A percentile compares a stretch with the other conserved stretches of the same genome.
Conservation (phyloP, 1,139 yeast genomes). For the Entelexis sorbosivorans region DNA sequence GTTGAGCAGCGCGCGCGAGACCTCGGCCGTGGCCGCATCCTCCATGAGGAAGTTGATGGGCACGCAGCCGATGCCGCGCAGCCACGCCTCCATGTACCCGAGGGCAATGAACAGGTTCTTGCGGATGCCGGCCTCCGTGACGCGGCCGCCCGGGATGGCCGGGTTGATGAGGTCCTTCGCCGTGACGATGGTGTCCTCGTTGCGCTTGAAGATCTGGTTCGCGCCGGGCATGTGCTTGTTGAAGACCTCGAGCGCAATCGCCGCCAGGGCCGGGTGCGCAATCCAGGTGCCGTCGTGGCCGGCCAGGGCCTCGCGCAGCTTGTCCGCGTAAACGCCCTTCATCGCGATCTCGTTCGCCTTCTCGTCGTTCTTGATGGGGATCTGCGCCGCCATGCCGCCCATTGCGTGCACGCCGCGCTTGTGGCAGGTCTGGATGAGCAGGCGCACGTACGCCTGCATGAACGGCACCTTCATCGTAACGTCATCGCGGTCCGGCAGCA, state of each 20-base stretch:
- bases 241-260: conserved; percentile 64
- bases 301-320: conserved; percentile 58
- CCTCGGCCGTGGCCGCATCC: conserved; percentile 83
- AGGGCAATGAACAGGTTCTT: conserved; percentile 61
- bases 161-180: conserved; percentile 65
- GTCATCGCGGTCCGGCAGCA: conserved; percentile 62
- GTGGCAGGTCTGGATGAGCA: conserved; percentile 61
- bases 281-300: conserved; percentile 78
- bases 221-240: conserved; percentile 77
- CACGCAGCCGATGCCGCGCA: conserved; percentile 67
- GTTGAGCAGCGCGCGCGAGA: conserved; percentile 69
- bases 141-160: conserved; percentile 51
- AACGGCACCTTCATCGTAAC: conserved; percentile 69
- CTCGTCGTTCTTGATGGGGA: conserved; percentile 60
- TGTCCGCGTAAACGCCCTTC: conserved; percentile 62
- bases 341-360: conserved; percentile 55
- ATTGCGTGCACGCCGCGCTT: conserved; percentile 67
- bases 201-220: conserved; percentile 58
- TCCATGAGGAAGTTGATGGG: conserved; percentile 79
- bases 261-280: conserved; percentile 69
- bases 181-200: conserved; percentile 40
- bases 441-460: conserved; percentile 58
- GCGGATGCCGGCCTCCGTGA: conserved; percentile 64
- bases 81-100: conserved; percentile 75
- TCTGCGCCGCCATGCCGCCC: conserved; percentile 83